Percentiles rank a stretch among this genome's conserved stretches.
phyloP scores from a whole-genome alignment of 192 early-diverging fungal species.

The Mortierella antarctica region DNA sequence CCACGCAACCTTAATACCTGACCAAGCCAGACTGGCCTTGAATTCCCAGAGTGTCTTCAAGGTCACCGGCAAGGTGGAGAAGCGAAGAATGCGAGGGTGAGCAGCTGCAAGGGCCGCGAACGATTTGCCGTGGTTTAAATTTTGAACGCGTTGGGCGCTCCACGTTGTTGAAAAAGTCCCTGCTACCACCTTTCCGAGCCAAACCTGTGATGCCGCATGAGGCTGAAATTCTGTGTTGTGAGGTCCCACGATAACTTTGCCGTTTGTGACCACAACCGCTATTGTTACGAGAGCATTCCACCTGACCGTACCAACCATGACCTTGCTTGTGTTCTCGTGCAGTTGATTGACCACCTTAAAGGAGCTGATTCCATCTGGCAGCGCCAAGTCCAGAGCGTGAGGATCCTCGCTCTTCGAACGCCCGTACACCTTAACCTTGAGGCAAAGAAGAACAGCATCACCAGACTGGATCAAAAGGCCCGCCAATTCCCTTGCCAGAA shows the following conservation, averaged over 20 bases:
- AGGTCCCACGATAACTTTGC: conserved; percentile 14
- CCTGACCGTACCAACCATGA: conserved; percentile 17
- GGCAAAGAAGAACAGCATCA: too few relatives aligned
- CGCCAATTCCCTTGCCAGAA: too few relatives aligned
- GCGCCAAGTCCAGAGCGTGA: background rate
- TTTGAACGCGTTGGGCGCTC: conserved; percentile 11
- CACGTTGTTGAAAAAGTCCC: conserved; percentile 15
- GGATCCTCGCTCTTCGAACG: conserved; percentile 20
- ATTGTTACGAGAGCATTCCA: conserved; percentile 23
- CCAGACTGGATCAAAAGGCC: too few relatives aligned
- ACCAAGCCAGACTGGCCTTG: conserved; percentile 6
- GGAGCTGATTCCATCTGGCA: conserved; percentile 9
- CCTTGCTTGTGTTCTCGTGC: conserved; percentile 3
- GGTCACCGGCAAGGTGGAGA: conserved; percentile 5
- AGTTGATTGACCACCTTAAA: conserved; percentile 16
- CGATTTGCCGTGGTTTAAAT: conserved; percentile 1
- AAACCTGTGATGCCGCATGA: conserved; percentile 10
- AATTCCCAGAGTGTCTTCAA: conserved; percentile 17
- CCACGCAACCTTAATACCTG: conserved; percentile 5
- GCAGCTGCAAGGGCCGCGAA: conserved; percentile 4
- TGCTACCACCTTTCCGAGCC: conserved; percentile 13
- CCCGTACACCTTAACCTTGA: too few relatives aligned
- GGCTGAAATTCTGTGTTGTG: conserved; percentile 13
- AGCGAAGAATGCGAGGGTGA: conserved; percentile 12
- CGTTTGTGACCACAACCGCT: conserved; percentile 14